Evolutionary conservation across 768 basidiomycete species (phyloP).

Genomic region (Cystofilobasidium macerans): DNA sequence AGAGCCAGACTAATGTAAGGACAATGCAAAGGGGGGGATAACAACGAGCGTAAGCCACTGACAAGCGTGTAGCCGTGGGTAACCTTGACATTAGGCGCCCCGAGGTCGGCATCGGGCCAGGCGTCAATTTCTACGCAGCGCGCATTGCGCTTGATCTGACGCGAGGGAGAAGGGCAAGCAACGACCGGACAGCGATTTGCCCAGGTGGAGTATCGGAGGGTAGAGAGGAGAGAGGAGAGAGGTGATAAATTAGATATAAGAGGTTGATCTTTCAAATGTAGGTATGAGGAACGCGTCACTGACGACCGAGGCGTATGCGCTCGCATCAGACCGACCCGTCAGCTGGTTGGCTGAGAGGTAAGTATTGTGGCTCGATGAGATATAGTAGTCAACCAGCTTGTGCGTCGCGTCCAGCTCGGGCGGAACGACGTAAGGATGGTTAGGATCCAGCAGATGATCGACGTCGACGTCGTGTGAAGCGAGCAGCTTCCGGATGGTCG

Average conservation of each 20-base stretch:
- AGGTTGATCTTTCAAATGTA: too few species aligned
- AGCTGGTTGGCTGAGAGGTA: conserved; percentile 53
- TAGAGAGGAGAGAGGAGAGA: background rate
- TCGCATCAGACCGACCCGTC: conserved; percentile 47
- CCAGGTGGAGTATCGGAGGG: too few species aligned
- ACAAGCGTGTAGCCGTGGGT: too few species aligned
- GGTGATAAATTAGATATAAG: background rate
- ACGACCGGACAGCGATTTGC: too few species aligned
- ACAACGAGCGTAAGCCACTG: too few species aligned
- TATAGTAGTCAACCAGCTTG: conserved; percentile 41
- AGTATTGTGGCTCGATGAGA: conserved; percentile 59
- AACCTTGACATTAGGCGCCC: background rate
- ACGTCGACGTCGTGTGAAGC: background rate
- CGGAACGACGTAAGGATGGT: background rate
- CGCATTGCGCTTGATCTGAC: conserved; percentile 41
- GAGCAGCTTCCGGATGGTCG: too few species aligned
- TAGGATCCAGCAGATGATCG: background rate
- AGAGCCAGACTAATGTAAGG: too few species aligned
- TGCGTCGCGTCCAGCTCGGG: conserved; percentile 1
- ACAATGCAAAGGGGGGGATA: too few species aligned
- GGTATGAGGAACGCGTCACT: background rate
- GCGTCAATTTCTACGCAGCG: conserved; percentile 61
- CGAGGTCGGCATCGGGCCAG: conserved; percentile 42
- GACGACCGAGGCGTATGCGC: conserved; percentile 48
- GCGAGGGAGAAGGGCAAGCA: background rate